Base-by-base conservation (phyloP, 345 rosid species). In the Syzygium aromaticum region DNA sequence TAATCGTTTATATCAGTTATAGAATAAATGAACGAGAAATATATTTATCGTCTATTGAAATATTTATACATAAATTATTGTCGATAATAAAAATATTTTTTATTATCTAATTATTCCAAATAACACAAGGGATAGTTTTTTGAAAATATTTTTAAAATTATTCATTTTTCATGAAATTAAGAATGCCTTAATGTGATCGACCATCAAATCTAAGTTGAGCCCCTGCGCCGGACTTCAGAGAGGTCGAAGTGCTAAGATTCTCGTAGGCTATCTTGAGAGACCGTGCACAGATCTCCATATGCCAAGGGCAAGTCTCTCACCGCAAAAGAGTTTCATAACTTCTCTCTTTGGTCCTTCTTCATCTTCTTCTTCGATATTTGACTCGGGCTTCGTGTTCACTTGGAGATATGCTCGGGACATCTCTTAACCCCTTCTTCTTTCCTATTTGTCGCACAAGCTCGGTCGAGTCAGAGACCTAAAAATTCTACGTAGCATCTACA, bases 91-190 rank as follows among this genome's bases (percentile, higher is more conserved):
- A 59, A 5, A 27, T 3, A 27, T 61, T 15, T 27, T 61, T 3
- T 1, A n/a, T 12, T 1, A 0, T 27, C 0, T 61, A 61, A 61
- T 61, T 61, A 61, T 61, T n/a, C 13, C 8, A n/a, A 5, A 7
- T 0, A 2, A 61, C 3, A 61, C 0, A 5, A 59, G 5, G 2
- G 0, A 27, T 59, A 5, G 5, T 25, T 59, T 4, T 19, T 4
- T 25, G 1, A 11, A 25, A 11, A 22, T 22, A 56, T 9, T 56
- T 27, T 56, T 56, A 0, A 56, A 54, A 23, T 23, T 1, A 56
- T 4, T 22, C 12, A 61, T 61, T 61, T 11, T 61, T 61, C 12
- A 6, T 0, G 1, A 57, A 57, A 57, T 5, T 11, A 25, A 57
- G 0, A 25, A 12, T 6, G 46, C 7, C 27, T n/a, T 25, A 52